Evolutionary conservation across 176 grass and related monocot species (phyloP).

Genomic region (Poa pratensis): DNA sequence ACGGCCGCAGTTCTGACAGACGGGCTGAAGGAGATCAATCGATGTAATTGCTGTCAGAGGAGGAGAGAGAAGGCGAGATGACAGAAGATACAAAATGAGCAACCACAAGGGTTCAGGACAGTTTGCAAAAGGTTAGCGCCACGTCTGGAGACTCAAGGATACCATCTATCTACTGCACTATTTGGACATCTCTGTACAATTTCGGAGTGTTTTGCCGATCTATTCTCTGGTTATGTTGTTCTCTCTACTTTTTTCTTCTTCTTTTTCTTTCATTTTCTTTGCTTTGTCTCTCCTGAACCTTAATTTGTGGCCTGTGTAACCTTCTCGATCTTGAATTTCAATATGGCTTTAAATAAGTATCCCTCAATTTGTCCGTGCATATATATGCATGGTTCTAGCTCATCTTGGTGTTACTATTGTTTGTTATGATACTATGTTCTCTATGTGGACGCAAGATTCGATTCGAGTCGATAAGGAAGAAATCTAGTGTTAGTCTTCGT

Average conservation of each 20-base stretch:
- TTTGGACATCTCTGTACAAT: constrained; percentile 67
- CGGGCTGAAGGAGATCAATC: background rate
- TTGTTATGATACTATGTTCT: background rate
- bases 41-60: constrained; percentile 32
- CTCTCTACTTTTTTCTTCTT: constrained; percentile 31
- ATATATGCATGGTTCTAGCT: constrained; percentile 31
- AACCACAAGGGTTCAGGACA: constrained; percentile 39
- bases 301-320: constrained; percentile 50
- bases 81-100: constrained; percentile 45
- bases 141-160: constrained; percentile 41
- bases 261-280: background rate
- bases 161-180: constrained; percentile 50
- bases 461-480: constrained; percentile 44
- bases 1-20: constrained; percentile 71
- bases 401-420: constrained; percentile 43
- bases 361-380: constrained; percentile 38
- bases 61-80: constrained; percentile 41
- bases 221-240: constrained; percentile 48
- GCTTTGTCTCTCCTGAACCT: constrained; percentile 50
- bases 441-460: constrained; percentile 48
- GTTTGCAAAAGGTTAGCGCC: constrained; percentile 81
- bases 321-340: constrained; percentile 51
- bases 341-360: constrained; percentile 43
- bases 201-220: constrained; percentile 54
- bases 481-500: constrained; percentile 44